A percentile compares a stretch with the other conserved stretches of the same genome.
These are phyloP conservation scores for Phytophthora capsici DNA, from an alignment of 352 stramenopile genomes.

Conservation along the genomic window DNA sequence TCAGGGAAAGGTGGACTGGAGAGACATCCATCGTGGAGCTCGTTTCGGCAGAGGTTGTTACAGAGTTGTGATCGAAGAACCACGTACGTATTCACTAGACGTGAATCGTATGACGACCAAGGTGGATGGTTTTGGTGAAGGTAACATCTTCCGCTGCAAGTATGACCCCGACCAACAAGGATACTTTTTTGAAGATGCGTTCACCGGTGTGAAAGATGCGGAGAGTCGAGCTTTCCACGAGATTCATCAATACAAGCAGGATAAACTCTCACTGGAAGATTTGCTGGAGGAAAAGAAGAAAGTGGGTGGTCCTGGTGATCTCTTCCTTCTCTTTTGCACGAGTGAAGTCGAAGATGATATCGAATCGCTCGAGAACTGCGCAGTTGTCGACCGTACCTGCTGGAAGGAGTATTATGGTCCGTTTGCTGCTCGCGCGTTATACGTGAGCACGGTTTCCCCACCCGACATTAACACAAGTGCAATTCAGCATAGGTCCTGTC, in stretches of 20 bases:
- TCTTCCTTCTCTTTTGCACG: no score
- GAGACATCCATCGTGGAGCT: constrained; percentile 22
- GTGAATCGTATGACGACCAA: constrained; percentile 13
- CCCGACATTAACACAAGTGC: no score
- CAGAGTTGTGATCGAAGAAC: constrained; percentile 15
- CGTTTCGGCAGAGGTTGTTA: constrained; percentile 5
- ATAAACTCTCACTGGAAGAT: no score
- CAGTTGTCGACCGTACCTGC: no score
- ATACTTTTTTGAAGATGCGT: constrained; percentile 10
- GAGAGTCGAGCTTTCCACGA: constrained; percentile 19
- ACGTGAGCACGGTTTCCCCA: no score
- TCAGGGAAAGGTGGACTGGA: constrained; percentile 2
- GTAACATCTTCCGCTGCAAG: constrained; percentile 2
- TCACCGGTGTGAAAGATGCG: constrained; percentile 21
- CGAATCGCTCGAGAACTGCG: no score
- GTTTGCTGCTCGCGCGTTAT: no score
- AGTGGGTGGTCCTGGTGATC: no score
- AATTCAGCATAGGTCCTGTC: no score
- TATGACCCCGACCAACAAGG: constrained; percentile 7
- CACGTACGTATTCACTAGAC: constrained; percentile 10
- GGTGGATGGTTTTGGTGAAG: constrained; percentile 10
- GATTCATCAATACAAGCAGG: constrained; percentile 15
- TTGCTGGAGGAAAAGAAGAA: no score
- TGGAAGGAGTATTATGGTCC: no score
- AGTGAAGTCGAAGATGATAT: no score